phyloP scores from a whole-genome alignment of 257 asterid species.

The Przewalskia tangutica region DNA sequence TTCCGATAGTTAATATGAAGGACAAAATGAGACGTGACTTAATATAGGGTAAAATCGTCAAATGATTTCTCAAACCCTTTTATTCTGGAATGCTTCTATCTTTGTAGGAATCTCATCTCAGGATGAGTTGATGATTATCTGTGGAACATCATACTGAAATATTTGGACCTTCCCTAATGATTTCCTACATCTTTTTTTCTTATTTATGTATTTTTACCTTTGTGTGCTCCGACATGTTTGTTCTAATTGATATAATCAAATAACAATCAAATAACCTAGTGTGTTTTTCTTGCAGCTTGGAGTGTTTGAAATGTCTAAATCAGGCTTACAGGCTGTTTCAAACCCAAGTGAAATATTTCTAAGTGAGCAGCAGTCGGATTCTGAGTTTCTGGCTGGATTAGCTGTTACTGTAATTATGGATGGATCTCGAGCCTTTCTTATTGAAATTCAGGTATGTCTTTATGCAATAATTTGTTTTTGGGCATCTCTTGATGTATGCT shows the following conservation, averaged over 20 bases:
- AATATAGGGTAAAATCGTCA: not conserved
- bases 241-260: not conserved
- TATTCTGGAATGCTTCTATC: not conserved
- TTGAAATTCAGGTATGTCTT: constrained; percentile 67
- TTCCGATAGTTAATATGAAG: not conserved
- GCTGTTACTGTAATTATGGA: constrained; percentile 89
- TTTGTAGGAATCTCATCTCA: not conserved
- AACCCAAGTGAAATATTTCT: constrained; percentile 88
- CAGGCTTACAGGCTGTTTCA: constrained; percentile 65
- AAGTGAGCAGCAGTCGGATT: constrained; percentile 65
- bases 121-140: not conserved
- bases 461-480: not conserved
- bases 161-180: not conserved
- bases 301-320: constrained; percentile 70
- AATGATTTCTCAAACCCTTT: not conserved
- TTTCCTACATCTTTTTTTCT: not conserved
- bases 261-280: not conserved
- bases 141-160: not conserved
- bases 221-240: not conserved
- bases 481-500: not conserved
- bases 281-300: constrained; percentile 62
- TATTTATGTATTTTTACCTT: not conserved
- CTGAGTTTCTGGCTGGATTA: constrained; percentile 73
- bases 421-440: constrained; percentile 80
- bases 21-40: not conserved